Percentiles rank a stretch among this genome's conserved stretches.
phyloP scores from a whole-genome alignment of 208 protist genomes.

The Leishmania turanica region DNA sequence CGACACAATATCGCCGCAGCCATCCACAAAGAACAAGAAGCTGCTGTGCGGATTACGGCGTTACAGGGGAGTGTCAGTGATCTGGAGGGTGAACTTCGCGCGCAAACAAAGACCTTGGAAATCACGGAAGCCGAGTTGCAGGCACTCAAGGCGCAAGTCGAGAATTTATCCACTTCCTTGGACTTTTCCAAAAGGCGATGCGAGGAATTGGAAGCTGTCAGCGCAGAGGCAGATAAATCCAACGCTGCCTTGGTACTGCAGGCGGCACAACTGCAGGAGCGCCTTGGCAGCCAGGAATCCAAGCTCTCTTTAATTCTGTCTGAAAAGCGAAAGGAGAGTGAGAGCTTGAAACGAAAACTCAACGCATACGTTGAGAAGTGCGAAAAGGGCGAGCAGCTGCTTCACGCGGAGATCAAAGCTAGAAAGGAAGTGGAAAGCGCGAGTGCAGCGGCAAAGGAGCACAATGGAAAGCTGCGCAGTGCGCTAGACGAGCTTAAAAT shows the following conservation, averaged over 20 bases:
- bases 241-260: constrained; percentile 14
- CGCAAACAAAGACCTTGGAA: constrained; percentile 56
- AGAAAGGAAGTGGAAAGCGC: constrained; percentile 37
- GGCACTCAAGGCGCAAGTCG: constrained; percentile 37
- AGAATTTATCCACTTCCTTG: constrained; percentile 20
- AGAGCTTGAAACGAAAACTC: constrained; percentile 46
- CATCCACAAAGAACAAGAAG: constrained; percentile 21
- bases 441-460: constrained; percentile 32
- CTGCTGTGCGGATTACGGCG: neutral
- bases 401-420: constrained; percentile 31
- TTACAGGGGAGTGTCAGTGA: neutral
- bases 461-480: constrained; percentile 36
- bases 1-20: constrained; percentile 20
- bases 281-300: constrained; percentile 30
- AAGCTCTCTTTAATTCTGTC: constrained; percentile 39
- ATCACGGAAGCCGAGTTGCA: constrained; percentile 53
- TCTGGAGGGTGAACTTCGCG: constrained; percentile 30
- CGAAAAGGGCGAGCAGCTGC: constrained; percentile 40
- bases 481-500: constrained; percentile 69
- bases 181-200: constrained; percentile 14
- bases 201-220: constrained; percentile 18
- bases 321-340: constrained; percentile 47
- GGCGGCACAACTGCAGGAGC: constrained; percentile 29
- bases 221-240: constrained; percentile 13
- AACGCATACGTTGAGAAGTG: constrained; percentile 59